phyloP scores from a whole-genome alignment of 495 filamentous ascomycete genomes.

The Stereocaulon alpinum region DNA sequence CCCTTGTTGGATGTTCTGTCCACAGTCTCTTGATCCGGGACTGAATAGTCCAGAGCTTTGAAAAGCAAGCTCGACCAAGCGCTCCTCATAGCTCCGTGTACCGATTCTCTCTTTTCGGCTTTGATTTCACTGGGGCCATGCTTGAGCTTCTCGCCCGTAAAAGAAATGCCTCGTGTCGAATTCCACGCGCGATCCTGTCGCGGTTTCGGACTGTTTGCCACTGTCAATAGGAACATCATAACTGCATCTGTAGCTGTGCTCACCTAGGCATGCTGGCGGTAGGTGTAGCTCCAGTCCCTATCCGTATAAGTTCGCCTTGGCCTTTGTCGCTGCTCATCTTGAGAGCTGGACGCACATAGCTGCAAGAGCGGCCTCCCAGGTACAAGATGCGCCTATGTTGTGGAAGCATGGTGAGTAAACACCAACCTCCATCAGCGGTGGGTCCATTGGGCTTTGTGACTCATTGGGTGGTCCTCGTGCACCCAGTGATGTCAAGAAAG shows the following conservation, averaged over 20 bases:
- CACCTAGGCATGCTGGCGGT: background rate
- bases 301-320: background rate
- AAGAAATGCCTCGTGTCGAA: background rate
- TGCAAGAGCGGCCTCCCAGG: background rate
- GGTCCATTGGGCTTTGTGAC: background rate
- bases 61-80: no score
- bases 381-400: background rate
- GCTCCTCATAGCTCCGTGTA: no score
- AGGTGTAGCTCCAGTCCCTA: no score
- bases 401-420: background rate
- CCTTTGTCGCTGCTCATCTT: conserved; percentile 2
- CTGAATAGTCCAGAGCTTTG: no score
- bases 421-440: background rate
- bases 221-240: background rate
- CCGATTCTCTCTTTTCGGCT: no score
- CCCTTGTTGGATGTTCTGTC: no score
- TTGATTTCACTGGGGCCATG: no score
- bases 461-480: background rate
- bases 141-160: background rate
- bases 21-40: no score
- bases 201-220: background rate
- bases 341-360: background rate
- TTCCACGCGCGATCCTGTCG: conserved; percentile 8
- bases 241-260: background rate
- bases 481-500: background rate